These are phyloP conservation scores for Marasmius fiardii DNA, from an alignment of 1,284 basidiomycete genomes.

Conservation along the genomic window DNA sequence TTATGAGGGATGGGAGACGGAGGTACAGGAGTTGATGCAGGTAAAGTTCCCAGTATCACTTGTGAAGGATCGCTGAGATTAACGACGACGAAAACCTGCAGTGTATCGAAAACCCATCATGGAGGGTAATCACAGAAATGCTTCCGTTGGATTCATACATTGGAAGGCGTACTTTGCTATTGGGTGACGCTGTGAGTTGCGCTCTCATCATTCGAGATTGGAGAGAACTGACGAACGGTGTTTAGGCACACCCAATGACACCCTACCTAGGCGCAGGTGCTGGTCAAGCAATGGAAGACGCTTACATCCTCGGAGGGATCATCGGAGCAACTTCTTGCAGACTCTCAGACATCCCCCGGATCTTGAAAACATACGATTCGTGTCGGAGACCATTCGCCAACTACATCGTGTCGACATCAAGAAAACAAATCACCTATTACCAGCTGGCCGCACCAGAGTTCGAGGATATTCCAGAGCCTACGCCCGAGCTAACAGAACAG, in stretches of 20 bases:
- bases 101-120: constrained; percentile 11
- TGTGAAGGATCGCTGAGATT: too few species aligned
- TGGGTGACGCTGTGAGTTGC: constrained; percentile 31
- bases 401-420: constrained; percentile 13
- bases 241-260: constrained; percentile 28
- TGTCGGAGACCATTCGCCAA: constrained; percentile 19
- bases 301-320: constrained; percentile 19
- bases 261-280: constrained; percentile 29
- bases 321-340: constrained; percentile 6
- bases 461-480: too few species aligned
- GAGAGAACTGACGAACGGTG: background rate
- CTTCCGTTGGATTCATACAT: constrained; percentile 26
- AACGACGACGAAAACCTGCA: background rate
- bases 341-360: background rate
- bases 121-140: constrained; percentile 18
- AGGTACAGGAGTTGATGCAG: constrained; percentile 35
- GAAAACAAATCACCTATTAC: constrained; percentile 17
- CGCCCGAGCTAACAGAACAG: too few species aligned
- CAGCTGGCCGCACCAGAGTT: constrained; percentile 12
- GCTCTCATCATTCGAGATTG: constrained; percentile 12
- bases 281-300: constrained; percentile 29
- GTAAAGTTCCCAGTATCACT: constrained; percentile 26
- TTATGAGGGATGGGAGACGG: constrained; percentile 39
- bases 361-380: constrained; percentile 17
- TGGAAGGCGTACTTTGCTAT: constrained; percentile 24